Base-by-base conservation (phyloP, 108 stramenopile species). In the Bacterosira constricta region DNA sequence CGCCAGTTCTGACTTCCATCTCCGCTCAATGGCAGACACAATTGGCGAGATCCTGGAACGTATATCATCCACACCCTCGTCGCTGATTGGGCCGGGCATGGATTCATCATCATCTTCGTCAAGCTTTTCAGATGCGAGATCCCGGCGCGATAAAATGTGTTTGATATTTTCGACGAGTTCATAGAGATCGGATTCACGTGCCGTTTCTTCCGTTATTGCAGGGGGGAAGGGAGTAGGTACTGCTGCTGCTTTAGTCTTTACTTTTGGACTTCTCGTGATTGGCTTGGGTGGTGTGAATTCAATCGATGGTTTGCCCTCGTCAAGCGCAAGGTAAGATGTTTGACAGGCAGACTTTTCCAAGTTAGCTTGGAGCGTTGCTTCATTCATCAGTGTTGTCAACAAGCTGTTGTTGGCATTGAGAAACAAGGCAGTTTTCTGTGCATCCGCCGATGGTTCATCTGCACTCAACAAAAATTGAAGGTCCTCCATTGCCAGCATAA, bases 171-270 rank as follows among this genome's bases (percentile, higher is more conserved):
- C 63, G 6, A 77, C 55, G 3, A 62, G 61, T 29, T 41, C 31
- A 52, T 77, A 77, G 0, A 77, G 77, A 56, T 77, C 69, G 2
- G 63, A 77, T 77, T 77, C 69, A 17, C 68, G 68, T 34, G 77
- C 77, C 31, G 69, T 70, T 0, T 62, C 76, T n/a, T 47, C 63
- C 3, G 53, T 30, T 6, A 30, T n/a, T n/a, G 13, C 51, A 30
- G 8, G 27, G 26, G 75, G 50, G 34, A 65, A 18, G 53, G 13
- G 20, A 9, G 49, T 8, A 9, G 45, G 38, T 47, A 13, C 49
- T 12, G 26, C 6, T 58, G 27, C 42, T 38, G 9, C 56, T 0
- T 21, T 39, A 18, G 12, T 32, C 10, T 12, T 44, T 36, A 32
- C 13, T 35, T 32, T 44, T 27, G 46, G 29, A 44, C 1, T 47